Conservation (phyloP, 306 rosid species). For the Erythrophleum fordii region DNA sequence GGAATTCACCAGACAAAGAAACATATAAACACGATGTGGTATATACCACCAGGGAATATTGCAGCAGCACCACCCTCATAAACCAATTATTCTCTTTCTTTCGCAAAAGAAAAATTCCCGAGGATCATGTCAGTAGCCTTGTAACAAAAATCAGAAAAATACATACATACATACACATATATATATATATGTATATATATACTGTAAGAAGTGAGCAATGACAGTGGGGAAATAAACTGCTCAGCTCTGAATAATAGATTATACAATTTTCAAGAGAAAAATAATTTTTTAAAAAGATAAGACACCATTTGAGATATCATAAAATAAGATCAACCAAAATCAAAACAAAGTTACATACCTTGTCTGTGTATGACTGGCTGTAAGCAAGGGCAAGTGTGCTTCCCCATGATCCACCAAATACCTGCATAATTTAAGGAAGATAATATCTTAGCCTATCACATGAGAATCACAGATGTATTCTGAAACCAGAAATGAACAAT, state of each 20-base stretch:
- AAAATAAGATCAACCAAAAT: constrained; percentile 27
- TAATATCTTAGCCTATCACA: constrained; percentile 16
- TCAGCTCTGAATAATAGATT: constrained; percentile 7
- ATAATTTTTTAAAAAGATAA: not conserved
- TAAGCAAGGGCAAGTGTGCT: constrained; percentile 94
- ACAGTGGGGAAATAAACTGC: constrained; percentile 29
- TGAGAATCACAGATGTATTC: constrained; percentile 16
- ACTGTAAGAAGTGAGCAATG: constrained; percentile 27
- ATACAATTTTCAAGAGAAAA: constrained; percentile 20
- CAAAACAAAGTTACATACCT: constrained; percentile 55
- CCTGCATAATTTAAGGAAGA: constrained; percentile 57
- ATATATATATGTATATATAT: too few relatives aligned
- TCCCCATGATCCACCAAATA: constrained; percentile 99
- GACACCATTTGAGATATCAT: not conserved
- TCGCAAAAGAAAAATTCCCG: constrained; percentile 86
- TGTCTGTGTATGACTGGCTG: constrained; percentile 90
- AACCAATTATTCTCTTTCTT: constrained; percentile 97
- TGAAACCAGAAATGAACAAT: constrained; percentile 30
- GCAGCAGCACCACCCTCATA: constrained; percentile 99
- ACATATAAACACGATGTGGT: constrained; percentile 8
- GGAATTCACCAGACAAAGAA: constrained; percentile 28
- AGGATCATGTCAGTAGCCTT: constrained; percentile 90
- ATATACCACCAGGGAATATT: constrained; percentile 88
- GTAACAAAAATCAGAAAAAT: constrained; percentile 43
- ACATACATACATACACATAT: too few relatives aligned